Percentiles rank a stretch among this genome's conserved stretches.
phyloP scores from a whole-genome alignment of 345 rosid genomes.

The Populus alba region DNA sequence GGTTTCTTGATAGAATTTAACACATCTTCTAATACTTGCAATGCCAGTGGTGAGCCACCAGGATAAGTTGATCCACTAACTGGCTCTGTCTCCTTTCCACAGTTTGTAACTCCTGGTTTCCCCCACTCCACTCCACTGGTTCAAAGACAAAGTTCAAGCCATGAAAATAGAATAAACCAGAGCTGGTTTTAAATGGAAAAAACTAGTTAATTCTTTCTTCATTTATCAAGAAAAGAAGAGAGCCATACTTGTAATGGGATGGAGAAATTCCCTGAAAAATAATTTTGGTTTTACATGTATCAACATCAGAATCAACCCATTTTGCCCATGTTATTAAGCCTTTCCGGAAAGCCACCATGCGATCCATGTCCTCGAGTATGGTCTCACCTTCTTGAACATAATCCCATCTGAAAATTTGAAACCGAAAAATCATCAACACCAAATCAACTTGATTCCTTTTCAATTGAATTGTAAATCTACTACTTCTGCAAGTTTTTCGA shows the following conservation, averaged over 20 bases:
- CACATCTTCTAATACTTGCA: constrained; percentile 38
- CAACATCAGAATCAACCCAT: constrained; percentile 80
- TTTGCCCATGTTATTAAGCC: constrained; percentile 77
- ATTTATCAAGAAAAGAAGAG: background rate
- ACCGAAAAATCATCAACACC: background rate
- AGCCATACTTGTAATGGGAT: constrained; percentile 63
- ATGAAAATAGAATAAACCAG: background rate
- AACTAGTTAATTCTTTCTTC: background rate
- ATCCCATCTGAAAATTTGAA: constrained; percentile 65
- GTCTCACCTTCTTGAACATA: constrained; percentile 50
- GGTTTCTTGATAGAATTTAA: constrained; percentile 40
- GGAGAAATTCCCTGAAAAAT: constrained; percentile 84
- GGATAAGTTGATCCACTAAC: constrained; percentile 42
- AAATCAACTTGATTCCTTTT: too few species aligned
- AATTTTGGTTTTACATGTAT: constrained; percentile 53
- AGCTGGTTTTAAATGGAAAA: background rate
- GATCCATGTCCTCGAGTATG: constrained; percentile 54
- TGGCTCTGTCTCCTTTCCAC: constrained; percentile 43
- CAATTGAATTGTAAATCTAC: background rate
- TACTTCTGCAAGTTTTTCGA: background rate
- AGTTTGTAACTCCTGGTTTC: constrained; percentile 49
- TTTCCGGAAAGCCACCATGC: constrained; percentile 65
- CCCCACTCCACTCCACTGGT: constrained; percentile 54
- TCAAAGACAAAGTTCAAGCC: background rate
- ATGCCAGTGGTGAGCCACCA: constrained; percentile 38